Percentiles rank a stretch among this genome's conserved stretches.
Evolutionary conservation across 2,329 filamentous ascomycete species (phyloP).

Genomic region (Akanthomyces lecanii): DNA sequence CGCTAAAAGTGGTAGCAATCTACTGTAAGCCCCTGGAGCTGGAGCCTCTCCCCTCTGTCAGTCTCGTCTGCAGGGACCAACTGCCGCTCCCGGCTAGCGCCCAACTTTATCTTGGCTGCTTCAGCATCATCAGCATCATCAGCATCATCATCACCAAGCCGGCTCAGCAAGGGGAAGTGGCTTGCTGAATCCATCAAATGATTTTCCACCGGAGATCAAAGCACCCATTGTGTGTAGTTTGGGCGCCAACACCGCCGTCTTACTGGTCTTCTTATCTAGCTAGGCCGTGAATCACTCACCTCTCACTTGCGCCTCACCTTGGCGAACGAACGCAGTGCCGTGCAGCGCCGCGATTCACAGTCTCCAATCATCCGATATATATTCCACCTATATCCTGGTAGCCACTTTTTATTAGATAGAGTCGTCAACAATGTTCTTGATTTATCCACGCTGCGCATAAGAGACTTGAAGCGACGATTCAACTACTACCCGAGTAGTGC

Average conservation of each 20-base stretch:
- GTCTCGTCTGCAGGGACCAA: background rate
- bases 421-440: background rate
- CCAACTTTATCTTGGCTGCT: background rate
- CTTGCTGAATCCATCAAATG: no score
- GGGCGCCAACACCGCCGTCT: background rate
- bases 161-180: background rate
- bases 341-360: background rate
- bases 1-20: background rate
- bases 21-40: background rate
- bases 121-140: no score
- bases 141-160: no score
- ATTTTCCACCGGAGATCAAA: no score
- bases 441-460: background rate
- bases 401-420: background rate
- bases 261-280: background rate
- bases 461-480: background rate
- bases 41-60: background rate
- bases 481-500: background rate
- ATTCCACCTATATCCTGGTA: background rate
- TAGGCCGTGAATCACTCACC: no score
- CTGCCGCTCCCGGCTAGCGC: background rate
- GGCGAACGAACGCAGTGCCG: background rate
- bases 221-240: no score
- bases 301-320: constrained; percentile 1
- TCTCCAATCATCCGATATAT: background rate